Evolutionary conservation across 2,329 filamentous ascomycete species (phyloP).

Genomic region (Beauveria sp.): DNA sequence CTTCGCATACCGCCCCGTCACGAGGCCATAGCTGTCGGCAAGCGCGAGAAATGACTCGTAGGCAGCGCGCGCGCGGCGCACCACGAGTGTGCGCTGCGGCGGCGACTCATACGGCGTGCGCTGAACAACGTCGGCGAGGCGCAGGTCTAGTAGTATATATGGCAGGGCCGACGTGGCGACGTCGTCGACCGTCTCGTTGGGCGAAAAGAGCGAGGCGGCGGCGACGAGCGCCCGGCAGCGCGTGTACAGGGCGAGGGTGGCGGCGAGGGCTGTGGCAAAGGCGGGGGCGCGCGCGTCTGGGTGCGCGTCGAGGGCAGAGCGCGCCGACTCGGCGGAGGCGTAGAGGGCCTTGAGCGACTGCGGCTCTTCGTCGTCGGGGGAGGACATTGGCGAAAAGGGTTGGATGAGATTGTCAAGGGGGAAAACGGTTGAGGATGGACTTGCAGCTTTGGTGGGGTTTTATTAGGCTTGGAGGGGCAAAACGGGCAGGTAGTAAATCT

Average conservation of each 20-base stretch:
- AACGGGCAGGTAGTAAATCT: too few species aligned
- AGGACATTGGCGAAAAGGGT: conserved; percentile 17
- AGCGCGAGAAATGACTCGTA: conserved; percentile 75
- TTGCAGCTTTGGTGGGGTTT: conserved; percentile 4
- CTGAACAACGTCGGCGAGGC: conserved; percentile 71
- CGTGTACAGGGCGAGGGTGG: conserved; percentile 63
- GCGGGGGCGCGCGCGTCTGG: conserved; percentile 55
- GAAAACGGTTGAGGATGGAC: not conserved
- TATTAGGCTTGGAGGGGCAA: not conserved
- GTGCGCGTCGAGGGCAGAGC: conserved; percentile 53
- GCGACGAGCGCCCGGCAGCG: conserved; percentile 63
- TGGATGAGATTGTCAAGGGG: not conserved
- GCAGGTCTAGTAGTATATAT: conserved; percentile 72
- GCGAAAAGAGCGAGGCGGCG: conserved; percentile 74
- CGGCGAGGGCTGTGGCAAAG: conserved; percentile 60
- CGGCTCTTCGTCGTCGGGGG: conserved; percentile 31
- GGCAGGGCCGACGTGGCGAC: conserved; percentile 76
- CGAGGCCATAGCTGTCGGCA: conserved; percentile 70
- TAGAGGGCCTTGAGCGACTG: conserved; percentile 44
- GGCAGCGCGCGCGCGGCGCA: conserved; percentile 56
- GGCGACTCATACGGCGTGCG: conserved; percentile 49
- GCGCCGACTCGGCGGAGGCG: conserved; percentile 41
- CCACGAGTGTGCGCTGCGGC: conserved; percentile 50
- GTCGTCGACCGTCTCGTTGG: conserved; percentile 85
- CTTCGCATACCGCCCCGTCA: conserved; percentile 56